A percentile compares a stretch with the other conserved stretches of the same genome.
Evolutionary conservation across 345 rosid genomes (phyloP).

Genomic region (Euphorbia pulcherrima): DNA sequence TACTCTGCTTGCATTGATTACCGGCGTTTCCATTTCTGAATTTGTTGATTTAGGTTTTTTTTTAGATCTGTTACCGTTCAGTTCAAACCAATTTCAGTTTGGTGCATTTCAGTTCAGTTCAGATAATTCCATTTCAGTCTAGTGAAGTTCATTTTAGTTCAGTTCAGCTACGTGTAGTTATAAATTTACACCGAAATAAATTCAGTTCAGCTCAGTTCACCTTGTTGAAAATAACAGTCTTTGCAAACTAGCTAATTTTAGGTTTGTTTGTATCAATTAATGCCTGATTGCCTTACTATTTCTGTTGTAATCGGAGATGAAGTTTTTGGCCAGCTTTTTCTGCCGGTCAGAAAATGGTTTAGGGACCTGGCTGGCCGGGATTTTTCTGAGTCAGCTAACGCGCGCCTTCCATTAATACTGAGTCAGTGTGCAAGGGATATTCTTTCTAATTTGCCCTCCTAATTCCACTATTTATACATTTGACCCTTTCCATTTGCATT

Average conservation of each 20-base stretch:
- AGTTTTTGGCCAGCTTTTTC: neutral
- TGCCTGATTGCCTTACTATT: neutral
- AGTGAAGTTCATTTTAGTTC: too few relatives aligned
- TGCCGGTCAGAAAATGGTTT: neutral
- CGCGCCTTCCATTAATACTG: conserved; percentile 5
- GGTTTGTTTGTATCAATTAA: neutral
- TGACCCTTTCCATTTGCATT: neutral
- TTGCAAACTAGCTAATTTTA: neutral
- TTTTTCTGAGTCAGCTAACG: conserved; percentile 9
- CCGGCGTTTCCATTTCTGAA: neutral
- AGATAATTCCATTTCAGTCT: too few relatives aligned
- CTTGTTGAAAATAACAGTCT: too few relatives aligned
- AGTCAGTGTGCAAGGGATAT: neutral
- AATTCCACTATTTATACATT: neutral
- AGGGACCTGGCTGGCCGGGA: neutral
- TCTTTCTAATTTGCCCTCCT: conserved; percentile 6
- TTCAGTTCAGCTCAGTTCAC: too few relatives aligned
- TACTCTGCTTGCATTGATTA: neutral
- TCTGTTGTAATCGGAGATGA: neutral
- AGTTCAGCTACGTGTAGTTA: too few relatives aligned
- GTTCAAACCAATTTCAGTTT: too few relatives aligned
- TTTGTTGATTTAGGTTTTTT: neutral
- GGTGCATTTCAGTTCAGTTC: too few relatives aligned
- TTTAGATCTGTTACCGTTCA: too few relatives aligned
- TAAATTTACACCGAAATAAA: too few relatives aligned